Evolutionary conservation across 371 early-diverging fungal genomes (phyloP).

Genomic region (Mucor plumbeus): DNA sequence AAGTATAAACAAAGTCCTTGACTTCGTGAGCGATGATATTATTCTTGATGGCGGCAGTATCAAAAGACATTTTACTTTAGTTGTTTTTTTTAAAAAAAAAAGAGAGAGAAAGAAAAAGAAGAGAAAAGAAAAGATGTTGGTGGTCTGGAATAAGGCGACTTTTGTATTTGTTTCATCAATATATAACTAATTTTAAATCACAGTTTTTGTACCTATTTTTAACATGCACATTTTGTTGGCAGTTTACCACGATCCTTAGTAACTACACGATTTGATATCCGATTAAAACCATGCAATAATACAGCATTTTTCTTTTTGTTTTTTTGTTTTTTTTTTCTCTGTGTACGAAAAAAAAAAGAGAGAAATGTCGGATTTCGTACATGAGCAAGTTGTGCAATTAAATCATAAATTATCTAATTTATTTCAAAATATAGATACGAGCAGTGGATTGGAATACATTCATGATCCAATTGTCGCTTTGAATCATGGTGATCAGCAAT

Average conservation of each 20-base stretch:
- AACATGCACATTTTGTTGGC: not conserved
- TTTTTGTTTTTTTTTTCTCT: no score
- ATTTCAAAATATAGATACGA: not conserved
- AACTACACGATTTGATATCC: not conserved
- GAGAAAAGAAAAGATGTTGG: not conserved
- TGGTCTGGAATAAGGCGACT: not conserved
- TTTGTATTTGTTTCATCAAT: constrained; percentile 3
- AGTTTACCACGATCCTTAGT: no score
- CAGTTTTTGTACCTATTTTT: not conserved
- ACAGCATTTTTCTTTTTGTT: not conserved
- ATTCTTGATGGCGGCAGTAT: constrained; percentile 36
- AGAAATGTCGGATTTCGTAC: constrained; percentile 20
- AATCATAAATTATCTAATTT: not conserved
- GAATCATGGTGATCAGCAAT: not conserved
- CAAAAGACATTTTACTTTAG: constrained; percentile 29
- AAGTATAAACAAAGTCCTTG: constrained; percentile 63
- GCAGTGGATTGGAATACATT: not conserved
- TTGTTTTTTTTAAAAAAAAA: constrained; percentile 3
- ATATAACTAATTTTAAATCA: not conserved
- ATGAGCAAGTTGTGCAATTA: constrained; percentile 16
- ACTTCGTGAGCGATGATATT: constrained; percentile 43
- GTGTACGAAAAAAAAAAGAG: no score
- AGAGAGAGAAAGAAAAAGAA: constrained; percentile 19
- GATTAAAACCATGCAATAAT: not conserved
- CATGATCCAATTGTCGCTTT: constrained; percentile 5